These are phyloP conservation scores for Periglandula ipomoeae DNA, from an alignment of 2,329 filamentous ascomycete genomes.

Conservation along the genomic window DNA sequence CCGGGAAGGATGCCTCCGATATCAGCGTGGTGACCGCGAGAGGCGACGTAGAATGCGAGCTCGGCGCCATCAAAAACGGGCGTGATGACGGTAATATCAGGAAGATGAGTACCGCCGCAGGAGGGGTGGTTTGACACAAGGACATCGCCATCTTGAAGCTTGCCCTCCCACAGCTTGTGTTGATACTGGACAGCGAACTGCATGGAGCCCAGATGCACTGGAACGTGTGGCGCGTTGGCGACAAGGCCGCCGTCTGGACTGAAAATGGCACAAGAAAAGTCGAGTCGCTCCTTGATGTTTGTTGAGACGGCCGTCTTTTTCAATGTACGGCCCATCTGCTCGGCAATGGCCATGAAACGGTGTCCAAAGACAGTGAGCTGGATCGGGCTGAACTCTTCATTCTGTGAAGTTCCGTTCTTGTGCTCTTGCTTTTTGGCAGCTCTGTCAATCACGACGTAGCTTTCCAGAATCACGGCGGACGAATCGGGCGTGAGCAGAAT, in stretches of 20 bases:
- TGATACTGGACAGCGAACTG: conserved; percentile 66
- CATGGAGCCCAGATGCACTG: conserved; percentile 71
- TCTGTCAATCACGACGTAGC: conserved; percentile 25
- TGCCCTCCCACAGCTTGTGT: conserved; percentile 55
- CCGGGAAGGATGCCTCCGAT: conserved; percentile 73
- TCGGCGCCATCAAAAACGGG: conserved; percentile 34
- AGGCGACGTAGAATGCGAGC: conserved; percentile 44
- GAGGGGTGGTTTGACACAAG: conserved; percentile 26
- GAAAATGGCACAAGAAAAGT: conserved; percentile 75
- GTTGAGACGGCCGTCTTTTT: conserved; percentile 71
- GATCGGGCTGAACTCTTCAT: conserved; percentile 40
- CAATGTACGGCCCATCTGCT: conserved; percentile 74
- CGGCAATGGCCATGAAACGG: conserved; percentile 76
- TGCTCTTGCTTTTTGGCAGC: not conserved
- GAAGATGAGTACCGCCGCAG: conserved; percentile 29
- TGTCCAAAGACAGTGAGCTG: conserved; percentile 70
- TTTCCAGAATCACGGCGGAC: conserved; percentile 24
- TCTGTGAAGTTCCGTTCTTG: not conserved
- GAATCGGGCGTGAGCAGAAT: conserved; percentile 52
- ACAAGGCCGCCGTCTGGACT: conserved; percentile 65
- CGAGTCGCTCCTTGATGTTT: conserved; percentile 72
- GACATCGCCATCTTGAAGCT: conserved; percentile 25
- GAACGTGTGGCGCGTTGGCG: conserved; percentile 67
- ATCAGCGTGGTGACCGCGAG: conserved; percentile 39
- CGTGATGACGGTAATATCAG: conserved; percentile 28